Base-by-base conservation (phyloP, 768 basidiomycete genomes). In the Neoboletus magnificus region DNA sequence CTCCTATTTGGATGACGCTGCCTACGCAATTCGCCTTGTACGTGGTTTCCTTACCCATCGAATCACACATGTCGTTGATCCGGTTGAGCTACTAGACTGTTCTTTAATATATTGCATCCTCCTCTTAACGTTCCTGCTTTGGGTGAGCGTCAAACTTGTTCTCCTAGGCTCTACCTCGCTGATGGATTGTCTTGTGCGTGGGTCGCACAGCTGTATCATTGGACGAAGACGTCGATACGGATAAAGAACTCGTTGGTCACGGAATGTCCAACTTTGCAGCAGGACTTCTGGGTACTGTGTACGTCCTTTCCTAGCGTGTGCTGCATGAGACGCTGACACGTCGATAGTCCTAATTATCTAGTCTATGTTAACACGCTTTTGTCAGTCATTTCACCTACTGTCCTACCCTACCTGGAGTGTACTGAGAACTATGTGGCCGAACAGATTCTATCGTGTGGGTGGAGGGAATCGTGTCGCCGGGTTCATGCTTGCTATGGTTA, bases 11-110 rank as follows among this genome's bases (percentile, higher is more conserved):
- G 84, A 73, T 81, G 1, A 95, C 93, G 0, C 73, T 99, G 65
- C 95, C 96, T 4, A 98, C 95, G 1, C 96, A 98, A 66, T 83
- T 98, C 55, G 96, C 96, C 5, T 70, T 99, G 84, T 88, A 57
- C 66, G 90, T 74, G 62, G 68, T 51, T 60, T 43, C 57, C 16
- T 12, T 5, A 3, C 22, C n/a, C n/a, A 33, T 36, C 1, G 20
- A 13, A 8, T 5, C 20, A 23, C 1, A 5, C 41, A 5, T 7
- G 10, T 45, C 9, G 29, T 57, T 74, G 40, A 69, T 73, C 49
- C 68, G 70, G 18, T 65, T 66, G 13, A 45, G 25, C 27, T 12
- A n/a, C 30, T 53, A 89, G 88, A 54, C 57, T 93, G 35, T 92
- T 93, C 67, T 92, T 93, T 73, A 92, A 91, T 62, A 79, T 93